Base-by-base conservation (phyloP, 1,284 basidiomycete species). In the Trametes hirsuta region DNA sequence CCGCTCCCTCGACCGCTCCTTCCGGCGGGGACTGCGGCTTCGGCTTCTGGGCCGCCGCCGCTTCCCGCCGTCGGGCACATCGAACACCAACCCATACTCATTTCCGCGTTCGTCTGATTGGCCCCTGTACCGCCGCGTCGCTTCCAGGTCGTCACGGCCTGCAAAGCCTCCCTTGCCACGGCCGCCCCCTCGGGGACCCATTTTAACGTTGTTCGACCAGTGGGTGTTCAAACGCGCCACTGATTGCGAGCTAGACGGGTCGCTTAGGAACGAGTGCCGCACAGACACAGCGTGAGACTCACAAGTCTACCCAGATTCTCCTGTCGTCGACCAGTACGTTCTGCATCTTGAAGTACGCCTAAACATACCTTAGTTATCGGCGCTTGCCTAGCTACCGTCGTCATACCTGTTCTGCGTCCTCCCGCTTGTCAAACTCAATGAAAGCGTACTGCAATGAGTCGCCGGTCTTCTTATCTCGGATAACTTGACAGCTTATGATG, bases 261-360 rank as follows among this genome's bases (percentile, higher is more conserved):
- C 8, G 22, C 45, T 58, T 11, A 46, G 47, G 62, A 67, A 70
- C 64, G 45, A 52, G 53, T 67, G 9, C 56, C 4, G 53, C 39
- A 46, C 18, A 42, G n/a, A 45, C 11, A 44, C 21, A 45, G 24
- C 9, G 24, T 6, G 49, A 40, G 58, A 79, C 86, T 65, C 65
- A 91, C 89, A 98, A 98, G 76, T 98, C 96, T 63, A 99, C 97
- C 93, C 97, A 98, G 72, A 99, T 99, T 21, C 97, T 86, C 15
- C 96, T 85, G 75, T 99, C 97, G 73, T 99, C 97, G n/a, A 99
- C 93, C 8, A 99, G 80, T 0, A 99, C 97, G 70, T 98, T 98
- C 75, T 99, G 97, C 97, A 99, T 99, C 76, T 98, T 99, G 80
- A 98, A 96, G 76, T 99, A 99, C 14, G 95, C 97, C 88, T 94